Percentiles rank a stretch among this genome's conserved stretches.
These are phyloP conservation scores for Pythium apleroticum DNA, from an alignment of 352 stramenopile genomes.

Conservation along the genomic window DNA sequence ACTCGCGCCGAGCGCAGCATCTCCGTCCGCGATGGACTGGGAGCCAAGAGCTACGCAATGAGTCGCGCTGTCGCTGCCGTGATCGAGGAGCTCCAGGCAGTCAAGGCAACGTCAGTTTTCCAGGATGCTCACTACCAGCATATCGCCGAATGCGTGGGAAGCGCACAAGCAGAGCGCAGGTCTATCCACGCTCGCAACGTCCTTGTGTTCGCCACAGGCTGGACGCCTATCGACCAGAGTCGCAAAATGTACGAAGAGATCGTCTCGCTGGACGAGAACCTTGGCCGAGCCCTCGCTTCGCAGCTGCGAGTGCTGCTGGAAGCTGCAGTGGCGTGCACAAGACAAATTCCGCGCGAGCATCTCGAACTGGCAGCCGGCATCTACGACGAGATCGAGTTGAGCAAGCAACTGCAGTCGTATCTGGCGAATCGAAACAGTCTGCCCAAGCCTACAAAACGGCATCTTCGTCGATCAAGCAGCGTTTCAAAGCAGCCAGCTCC, in stretches of 20 bases:
- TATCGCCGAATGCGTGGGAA: not conserved
- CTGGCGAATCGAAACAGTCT: not conserved
- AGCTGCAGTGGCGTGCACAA: not conserved
- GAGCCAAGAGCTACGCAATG: not conserved
- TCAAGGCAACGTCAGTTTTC: not conserved
- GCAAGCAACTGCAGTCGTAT: not conserved
- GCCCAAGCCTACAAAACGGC: not conserved
- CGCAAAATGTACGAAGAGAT: not conserved
- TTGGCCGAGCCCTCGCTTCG: not conserved
- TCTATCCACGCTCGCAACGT: not conserved
- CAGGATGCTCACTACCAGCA: not conserved
- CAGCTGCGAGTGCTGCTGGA: not conserved
- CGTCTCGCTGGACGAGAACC: not conserved
- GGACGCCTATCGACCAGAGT: not conserved
- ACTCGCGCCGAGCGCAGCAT: not conserved
- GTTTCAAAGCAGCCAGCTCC: too few relatives aligned
- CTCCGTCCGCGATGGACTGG: not conserved
- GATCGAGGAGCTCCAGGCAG: not conserved
- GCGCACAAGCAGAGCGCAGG: not conserved
- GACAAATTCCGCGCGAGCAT: not conserved
- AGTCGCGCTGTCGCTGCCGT: not conserved
- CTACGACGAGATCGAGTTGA: constrained; percentile 1
- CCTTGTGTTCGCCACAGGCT: not conserved
- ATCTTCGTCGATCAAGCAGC: not conserved
- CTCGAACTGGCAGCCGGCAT: not conserved